These are phyloP conservation scores for Pouteria campechiana DNA, from an alignment of 179 eudicot species.

Conservation along the genomic window DNA sequence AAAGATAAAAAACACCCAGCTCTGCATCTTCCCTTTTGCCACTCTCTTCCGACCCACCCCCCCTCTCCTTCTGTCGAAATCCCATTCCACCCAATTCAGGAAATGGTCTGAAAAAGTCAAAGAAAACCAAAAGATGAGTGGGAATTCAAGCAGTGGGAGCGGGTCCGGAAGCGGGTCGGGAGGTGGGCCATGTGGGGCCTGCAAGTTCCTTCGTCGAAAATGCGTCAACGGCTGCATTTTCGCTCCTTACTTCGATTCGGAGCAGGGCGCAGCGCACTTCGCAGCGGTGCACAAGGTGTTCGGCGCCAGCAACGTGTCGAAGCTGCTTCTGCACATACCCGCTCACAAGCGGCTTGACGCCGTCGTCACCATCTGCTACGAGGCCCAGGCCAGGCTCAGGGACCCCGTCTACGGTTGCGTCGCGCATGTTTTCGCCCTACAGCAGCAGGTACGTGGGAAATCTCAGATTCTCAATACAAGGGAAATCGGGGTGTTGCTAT, in stretches of 20 bases:
- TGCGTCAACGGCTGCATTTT: constrained; percentile 74
- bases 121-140: constrained; percentile 10
- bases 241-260: constrained; percentile 88
- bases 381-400: constrained; percentile 82
- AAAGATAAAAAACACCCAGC: neutral
- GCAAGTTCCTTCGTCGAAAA: constrained; percentile 79
- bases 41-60: neutral
- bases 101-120: neutral
- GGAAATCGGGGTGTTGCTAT: no score
- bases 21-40: neutral
- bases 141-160: constrained; percentile 30
- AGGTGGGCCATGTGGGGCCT: constrained; percentile 79
- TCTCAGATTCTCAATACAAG: neutral
- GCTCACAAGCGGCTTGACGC: constrained; percentile 56
- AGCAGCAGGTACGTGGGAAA: constrained; percentile 57
- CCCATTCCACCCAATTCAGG: constrained; percentile 1
- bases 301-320: constrained; percentile 84
- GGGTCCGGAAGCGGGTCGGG: constrained; percentile 25
- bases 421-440: constrained; percentile 77
- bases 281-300: constrained; percentile 95
- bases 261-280: constrained; percentile 82
- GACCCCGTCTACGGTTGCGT: constrained; percentile 90
- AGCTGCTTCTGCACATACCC: constrained; percentile 56
- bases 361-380: constrained; percentile 77
- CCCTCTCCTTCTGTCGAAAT: constrained; percentile 1